These are phyloP conservation scores for Hypericum androsaemum DNA, from an alignment of 345 rosid genomes.

Conservation along the genomic window DNA sequence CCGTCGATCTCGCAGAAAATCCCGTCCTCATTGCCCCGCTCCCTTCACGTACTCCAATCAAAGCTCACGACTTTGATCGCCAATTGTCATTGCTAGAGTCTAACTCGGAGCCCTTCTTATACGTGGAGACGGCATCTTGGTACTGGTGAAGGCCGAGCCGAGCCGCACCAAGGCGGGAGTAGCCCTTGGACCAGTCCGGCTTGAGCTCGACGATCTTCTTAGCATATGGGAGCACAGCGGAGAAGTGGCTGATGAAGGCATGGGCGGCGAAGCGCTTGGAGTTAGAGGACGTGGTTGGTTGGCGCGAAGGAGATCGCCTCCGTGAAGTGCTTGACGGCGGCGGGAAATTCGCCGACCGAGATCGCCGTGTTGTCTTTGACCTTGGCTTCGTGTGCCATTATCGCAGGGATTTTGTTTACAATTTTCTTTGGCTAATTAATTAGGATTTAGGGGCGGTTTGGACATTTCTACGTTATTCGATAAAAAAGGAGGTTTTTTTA, in stretches of 20 bases:
- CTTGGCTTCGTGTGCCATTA: slow-evolving; percentile 24
- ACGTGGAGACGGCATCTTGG: slow-evolving; percentile 55
- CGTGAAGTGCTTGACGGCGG: slow-evolving; percentile 73
- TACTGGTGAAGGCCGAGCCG: slow-evolving; percentile 46
- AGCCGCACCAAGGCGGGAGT: slow-evolving; percentile 94
- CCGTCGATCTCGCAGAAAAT: no score
- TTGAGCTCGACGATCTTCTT: slow-evolving; percentile 87
- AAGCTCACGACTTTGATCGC: no score
- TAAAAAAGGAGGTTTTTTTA: no score
- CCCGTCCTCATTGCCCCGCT: no score
- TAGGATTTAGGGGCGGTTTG: no score
- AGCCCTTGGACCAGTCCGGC: slow-evolving; percentile 93
- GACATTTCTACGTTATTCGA: no score
- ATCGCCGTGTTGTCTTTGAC: slow-evolving; percentile 90
- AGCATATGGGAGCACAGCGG: slow-evolving; percentile 67
- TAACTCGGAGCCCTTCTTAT: slow-evolving; percentile 64
- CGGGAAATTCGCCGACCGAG: slow-evolving; percentile 63
- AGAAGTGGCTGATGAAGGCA: slow-evolving; percentile 62
- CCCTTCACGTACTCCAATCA: no score
- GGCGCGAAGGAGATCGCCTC: slow-evolving; percentile 72
- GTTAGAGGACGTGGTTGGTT: slow-evolving; percentile 79
- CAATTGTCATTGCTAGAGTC: slow-evolving; percentile 82
- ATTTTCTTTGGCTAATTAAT: no score
- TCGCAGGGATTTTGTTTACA: no score
- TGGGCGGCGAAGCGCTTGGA: slow-evolving; percentile 95